phyloP scores from a whole-genome alignment of 1,284 basidiomycete genomes.

The Coriolopsis trogii region DNA sequence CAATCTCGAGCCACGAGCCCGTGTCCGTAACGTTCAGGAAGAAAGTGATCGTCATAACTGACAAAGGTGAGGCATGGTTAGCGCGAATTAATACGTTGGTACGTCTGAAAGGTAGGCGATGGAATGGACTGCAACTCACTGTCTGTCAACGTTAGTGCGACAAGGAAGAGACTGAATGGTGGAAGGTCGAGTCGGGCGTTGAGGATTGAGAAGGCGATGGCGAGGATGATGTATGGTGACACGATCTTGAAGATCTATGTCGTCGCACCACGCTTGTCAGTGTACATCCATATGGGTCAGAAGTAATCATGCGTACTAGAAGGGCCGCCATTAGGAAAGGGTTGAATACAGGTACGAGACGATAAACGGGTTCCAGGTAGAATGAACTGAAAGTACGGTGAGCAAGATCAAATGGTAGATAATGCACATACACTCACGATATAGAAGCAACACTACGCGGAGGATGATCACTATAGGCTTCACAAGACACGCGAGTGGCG shows the following conservation, averaged over 20 bases:
- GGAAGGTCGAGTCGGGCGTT: slow-evolving; percentile 69
- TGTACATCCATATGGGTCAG: background rate
- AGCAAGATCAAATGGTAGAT: background rate
- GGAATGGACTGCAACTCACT: slow-evolving; percentile 44
- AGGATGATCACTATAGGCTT: no score
- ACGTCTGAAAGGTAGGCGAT: slow-evolving; percentile 9
- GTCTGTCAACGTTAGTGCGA: slow-evolving; percentile 76
- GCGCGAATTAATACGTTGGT: slow-evolving; percentile 3
- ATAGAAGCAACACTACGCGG: slow-evolving; percentile 92
- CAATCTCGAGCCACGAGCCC: slow-evolving; percentile 89
- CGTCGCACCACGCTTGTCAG: background rate
- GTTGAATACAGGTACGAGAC: slow-evolving; percentile 85
- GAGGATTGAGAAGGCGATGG: slow-evolving; percentile 67
- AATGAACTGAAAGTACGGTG: slow-evolving; percentile 59
- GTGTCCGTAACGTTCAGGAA: slow-evolving; percentile 85
- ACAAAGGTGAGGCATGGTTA: slow-evolving; percentile 1
- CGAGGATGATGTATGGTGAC: slow-evolving; percentile 78
- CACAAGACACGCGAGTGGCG: no score
- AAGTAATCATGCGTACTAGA: slow-evolving; percentile 47
- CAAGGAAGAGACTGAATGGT: slow-evolving; percentile 76
- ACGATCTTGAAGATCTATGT: slow-evolving; percentile 81
- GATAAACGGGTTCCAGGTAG: slow-evolving; percentile 89
- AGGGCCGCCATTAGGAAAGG: slow-evolving; percentile 85
- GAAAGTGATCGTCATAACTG: slow-evolving; percentile 82
- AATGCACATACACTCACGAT: slow-evolving; percentile 52